These are phyloP conservation scores for Trypethelium eluteriae DNA, from an alignment of 495 filamentous ascomycete species.

Conservation along the genomic window DNA sequence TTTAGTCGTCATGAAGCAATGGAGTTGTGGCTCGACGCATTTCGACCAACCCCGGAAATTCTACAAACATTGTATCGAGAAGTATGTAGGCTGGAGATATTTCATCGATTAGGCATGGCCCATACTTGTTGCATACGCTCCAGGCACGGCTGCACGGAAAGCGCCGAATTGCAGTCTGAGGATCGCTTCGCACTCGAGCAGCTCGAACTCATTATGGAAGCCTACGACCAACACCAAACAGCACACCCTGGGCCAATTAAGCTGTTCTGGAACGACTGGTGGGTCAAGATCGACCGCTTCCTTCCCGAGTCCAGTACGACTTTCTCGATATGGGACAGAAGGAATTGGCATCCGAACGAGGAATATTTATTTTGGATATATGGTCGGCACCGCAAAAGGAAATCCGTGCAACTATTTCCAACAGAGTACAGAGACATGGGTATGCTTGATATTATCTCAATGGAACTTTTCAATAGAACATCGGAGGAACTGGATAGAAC, in stretches of 20 bases:
- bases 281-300: constrained; percentile 8
- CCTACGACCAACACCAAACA: constrained; percentile 10
- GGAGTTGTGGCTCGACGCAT: background rate
- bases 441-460: constrained; percentile 8
- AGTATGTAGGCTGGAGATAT: constrained; percentile 9
- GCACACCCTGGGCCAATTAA: constrained; percentile 8
- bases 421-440: constrained; percentile 4
- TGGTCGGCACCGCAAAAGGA: background rate
- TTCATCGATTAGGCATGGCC: constrained; percentile 4
- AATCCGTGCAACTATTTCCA: constrained; percentile 2
- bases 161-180: constrained; percentile 11
- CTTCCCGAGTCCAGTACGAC: constrained; percentile 6
- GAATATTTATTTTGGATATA: background rate
- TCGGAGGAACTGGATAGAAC: background rate
- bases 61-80: constrained; percentile 1
- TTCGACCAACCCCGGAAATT: background rate
- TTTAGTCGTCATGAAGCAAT: constrained; percentile 5
- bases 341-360: background rate
- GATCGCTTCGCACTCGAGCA: constrained; percentile 10
- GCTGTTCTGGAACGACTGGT: constrained; percentile 11
- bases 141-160: background rate
- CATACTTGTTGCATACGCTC: constrained; percentile 10
- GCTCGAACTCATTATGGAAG: constrained; percentile 11
- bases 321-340: constrained; percentile 7
- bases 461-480: constrained; percentile 13